phyloP scores from a whole-genome alignment of 2,329 filamentous ascomycete species.

The Hypoxylon sp. region DNA sequence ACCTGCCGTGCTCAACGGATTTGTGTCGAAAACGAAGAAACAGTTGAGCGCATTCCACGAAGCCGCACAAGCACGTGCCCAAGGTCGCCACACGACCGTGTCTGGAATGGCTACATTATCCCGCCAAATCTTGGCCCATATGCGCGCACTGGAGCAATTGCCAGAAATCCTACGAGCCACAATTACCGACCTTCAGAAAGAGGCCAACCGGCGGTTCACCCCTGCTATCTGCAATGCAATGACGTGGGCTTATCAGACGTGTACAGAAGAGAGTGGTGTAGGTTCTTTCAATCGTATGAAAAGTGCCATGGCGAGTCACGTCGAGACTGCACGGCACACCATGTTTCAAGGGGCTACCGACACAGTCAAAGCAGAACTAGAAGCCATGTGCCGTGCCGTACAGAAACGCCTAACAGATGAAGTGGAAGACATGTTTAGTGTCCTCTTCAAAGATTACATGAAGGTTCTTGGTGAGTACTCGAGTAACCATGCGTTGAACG shows the following conservation, averaged over 20 bases:
- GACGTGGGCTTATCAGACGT: conserved; percentile 62
- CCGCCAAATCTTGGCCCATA: conserved; percentile 59
- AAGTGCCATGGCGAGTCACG: conserved; percentile 61
- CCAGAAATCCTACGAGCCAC: conserved; percentile 51
- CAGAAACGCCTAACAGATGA: conserved; percentile 29
- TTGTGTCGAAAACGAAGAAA: conserved; percentile 36
- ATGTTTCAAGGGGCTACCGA: conserved; percentile 67
- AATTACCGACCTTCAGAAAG: conserved; percentile 64
- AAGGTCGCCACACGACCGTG: conserved; percentile 41
- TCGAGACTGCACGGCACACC: conserved; percentile 56
- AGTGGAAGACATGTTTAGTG: conserved; percentile 31
- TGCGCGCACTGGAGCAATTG: conserved; percentile 58
- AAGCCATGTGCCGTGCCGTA: conserved; percentile 53
- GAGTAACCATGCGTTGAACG: not conserved
- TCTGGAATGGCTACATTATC: conserved; percentile 54
- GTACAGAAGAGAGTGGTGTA: conserved; percentile 59
- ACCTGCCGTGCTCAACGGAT: conserved; percentile 43
- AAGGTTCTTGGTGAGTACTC: conserved; percentile 44
- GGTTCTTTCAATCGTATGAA: conserved; percentile 70
- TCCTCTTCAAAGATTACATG: conserved; percentile 45
- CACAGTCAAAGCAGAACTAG: conserved; percentile 59
- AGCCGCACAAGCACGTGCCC: conserved; percentile 43
- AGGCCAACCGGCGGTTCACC: conserved; percentile 68
- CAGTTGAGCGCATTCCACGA: conserved; percentile 48
- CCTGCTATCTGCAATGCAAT: conserved; percentile 64